Percentiles rank a stretch among this genome's conserved stretches.
Evolutionary conservation across 192 early-diverging fungal genomes (phyloP).

Genomic region (Podila verticillata): DNA sequence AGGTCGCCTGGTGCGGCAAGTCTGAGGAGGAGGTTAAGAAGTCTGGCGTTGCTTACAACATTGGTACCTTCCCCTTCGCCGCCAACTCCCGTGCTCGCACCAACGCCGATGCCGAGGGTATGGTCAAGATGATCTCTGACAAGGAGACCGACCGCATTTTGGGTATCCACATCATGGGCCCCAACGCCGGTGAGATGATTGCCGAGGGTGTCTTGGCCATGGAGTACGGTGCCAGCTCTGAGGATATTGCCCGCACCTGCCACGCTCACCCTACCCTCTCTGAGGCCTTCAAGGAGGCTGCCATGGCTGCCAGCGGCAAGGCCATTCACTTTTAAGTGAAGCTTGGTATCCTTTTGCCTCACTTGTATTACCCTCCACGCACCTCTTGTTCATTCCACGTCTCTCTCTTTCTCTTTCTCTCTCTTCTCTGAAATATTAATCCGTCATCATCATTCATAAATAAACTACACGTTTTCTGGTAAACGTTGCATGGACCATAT

Average conservation of each 20-base stretch:
- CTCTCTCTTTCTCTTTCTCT: not conserved
- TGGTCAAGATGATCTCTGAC: constrained; percentile 97
- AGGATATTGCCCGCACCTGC: constrained; percentile 97
- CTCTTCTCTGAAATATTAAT: too few species aligned
- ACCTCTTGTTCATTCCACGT: constrained; percentile 1
- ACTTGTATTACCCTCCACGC: not conserved
- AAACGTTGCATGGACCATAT: too few species aligned
- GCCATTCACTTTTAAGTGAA: constrained; percentile 75
- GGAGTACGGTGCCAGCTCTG: constrained; percentile 97
- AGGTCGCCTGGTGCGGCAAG: constrained; percentile 99
- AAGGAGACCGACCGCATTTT: constrained; percentile 95
- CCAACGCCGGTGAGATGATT: constrained; percentile 99
- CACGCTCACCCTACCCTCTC: constrained; percentile 97
- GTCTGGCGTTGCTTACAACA: constrained; percentile 85
- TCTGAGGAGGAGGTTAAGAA: constrained; percentile 94
- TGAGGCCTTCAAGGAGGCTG: constrained; percentile 99
- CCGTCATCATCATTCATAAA: too few species aligned
- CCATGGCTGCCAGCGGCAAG: constrained; percentile 89
- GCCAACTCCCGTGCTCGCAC: constrained; percentile 99
- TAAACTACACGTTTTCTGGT: too few species aligned
- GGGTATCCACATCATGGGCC: constrained; percentile 98
- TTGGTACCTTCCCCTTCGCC: constrained; percentile 94
- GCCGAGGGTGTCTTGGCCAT: constrained; percentile 96
- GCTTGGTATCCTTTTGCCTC: too few species aligned
- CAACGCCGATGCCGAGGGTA: constrained; percentile 92